These are phyloP conservation scores for Euptelea pleiosperma DNA, from an alignment of 164 flowering plant genomes.

Conservation along the genomic window DNA sequence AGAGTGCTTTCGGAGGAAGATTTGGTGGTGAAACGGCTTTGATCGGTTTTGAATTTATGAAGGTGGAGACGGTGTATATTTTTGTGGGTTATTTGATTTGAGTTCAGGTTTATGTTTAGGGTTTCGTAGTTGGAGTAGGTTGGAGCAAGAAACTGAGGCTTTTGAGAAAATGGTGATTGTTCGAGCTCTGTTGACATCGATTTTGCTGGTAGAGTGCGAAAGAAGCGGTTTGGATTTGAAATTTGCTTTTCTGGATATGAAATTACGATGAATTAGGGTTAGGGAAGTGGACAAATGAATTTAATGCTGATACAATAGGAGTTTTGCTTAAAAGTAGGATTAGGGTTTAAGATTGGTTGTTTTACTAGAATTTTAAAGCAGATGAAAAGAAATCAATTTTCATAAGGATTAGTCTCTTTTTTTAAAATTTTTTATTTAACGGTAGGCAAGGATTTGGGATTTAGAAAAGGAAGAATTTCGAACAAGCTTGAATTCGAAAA, in stretches of 20 bases:
- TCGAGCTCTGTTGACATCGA: too few relatives aligned
- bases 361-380: too few relatives aligned
- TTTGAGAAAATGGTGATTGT: too few relatives aligned
- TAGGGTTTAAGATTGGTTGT: slow-evolving; percentile 1
- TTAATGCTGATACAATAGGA: not conserved
- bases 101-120: slow-evolving; percentile 1
- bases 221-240: not conserved
- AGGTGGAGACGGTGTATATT: slow-evolving; percentile 3
- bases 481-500: too few relatives aligned
- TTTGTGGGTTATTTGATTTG: not conserved
- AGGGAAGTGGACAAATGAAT: not conserved
- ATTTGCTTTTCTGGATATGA: not conserved
- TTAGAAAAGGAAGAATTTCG: too few relatives aligned
- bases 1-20: not conserved
- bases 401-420: too few relatives aligned
- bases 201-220: not conserved
- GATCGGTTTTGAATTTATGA: slow-evolving; percentile 1
- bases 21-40: slow-evolving; percentile 9
- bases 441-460: too few relatives aligned
- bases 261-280: slow-evolving; percentile 3
- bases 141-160: too few relatives aligned
- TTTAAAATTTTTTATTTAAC: too few relatives aligned
- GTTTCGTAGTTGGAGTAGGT: not conserved
- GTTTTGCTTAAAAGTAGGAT: not conserved
- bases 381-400: too few relatives aligned